Evolutionary conservation across 345 rosid species (phyloP), one percentile per base, ranked within the genome.

Genomic region (Syzygium oleosum): DNA sequence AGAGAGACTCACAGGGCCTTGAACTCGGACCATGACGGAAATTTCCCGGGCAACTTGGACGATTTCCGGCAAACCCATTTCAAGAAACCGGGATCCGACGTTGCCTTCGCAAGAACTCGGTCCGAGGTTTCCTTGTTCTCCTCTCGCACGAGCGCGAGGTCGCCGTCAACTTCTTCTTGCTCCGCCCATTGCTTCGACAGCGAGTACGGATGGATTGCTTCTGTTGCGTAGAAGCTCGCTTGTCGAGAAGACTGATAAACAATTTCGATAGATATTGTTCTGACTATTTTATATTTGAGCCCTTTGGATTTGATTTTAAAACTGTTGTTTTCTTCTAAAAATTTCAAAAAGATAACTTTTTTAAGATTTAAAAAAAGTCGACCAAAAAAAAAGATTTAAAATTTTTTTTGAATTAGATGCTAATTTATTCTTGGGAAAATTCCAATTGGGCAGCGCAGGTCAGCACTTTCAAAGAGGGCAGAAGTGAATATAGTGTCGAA

Each of bases 21-120:
- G 92, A 23, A 93, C 92, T 89, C 96, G 95, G 92, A 97, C 98
- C 95, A 96, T 90, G 88, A 93, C 98, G 25, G 96, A 91, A 86
- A 95, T 92, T 77, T 92, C 93, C 38, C 95, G 93, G 51, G 90
- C 94, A 78, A 90, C 89, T 84, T 92, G 89, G 49, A 93, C 94
- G 51, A 89, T 91, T 88, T 95, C 93, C 12, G 95, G 91, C 27
- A 91, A 85, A 91, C 90, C 97, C 99, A 96, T 96, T 85, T 56
- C 85, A 84, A 55, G 38, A 85, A 63, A 68, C 16, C 11, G 27
- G 52, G 43, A 17, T 68, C 51, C 41, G 16, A 27, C 13, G 22
- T 41, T 29, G 56, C 8, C 55, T 29, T 22, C 49, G 59, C 0
- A 84, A 7, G 59, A 12, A 55, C 17, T 53, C 84, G n/a, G 12